Evolutionary conservation across 2,329 filamentous ascomycete species (phyloP), one percentile per base, ranked within the genome.

Genomic region (Apiospora pterosperma): DNA sequence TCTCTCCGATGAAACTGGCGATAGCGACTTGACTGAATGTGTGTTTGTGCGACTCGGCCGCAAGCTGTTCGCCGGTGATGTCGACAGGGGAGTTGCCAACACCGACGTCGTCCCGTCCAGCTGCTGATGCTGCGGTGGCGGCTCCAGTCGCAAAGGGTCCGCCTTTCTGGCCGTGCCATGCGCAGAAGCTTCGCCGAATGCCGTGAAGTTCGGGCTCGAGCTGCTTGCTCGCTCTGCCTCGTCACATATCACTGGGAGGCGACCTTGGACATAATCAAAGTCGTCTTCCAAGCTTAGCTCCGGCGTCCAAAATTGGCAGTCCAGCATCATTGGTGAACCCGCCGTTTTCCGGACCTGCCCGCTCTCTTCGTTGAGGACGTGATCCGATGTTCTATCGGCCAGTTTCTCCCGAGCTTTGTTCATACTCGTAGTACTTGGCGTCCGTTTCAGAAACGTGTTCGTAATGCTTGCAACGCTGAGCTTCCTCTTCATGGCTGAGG

Each of bases 401-500:
- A 41, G 71, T 71, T 11, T 72, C 74, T 78, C 77, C 34, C 74
- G 75, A 36, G 69, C 67, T 61, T 69, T 72, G 63, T 69, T 66
- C 38, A 79, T 68, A 63, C 75, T 79, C 19, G 79, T 77, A 58
- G 83, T 70, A 68, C 89, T 92, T 42, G 82, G 83, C 1, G 91
- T 91, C 64, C 90, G 87, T 70, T 90, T 91, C 41, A 87, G 86
- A 73, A 96, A 94, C 59, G 90, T 90, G 69, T 86, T 90, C 16
- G 91, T 85, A 68, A 96, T 90, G 75, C 90, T 93, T 60, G 90
- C 90, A 72, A 92, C 90, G 76, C 92, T 97, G 67, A 97, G 84
- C 75, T 94, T 96, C 62, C 93, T 87, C 80, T 97, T 97, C 73
- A 97, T 87, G 0, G 92, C 92, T 39, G 92, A 93, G 14, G 93